Conservation (phyloP, 306 rosid genomes). For the Quercus suber region DNA sequence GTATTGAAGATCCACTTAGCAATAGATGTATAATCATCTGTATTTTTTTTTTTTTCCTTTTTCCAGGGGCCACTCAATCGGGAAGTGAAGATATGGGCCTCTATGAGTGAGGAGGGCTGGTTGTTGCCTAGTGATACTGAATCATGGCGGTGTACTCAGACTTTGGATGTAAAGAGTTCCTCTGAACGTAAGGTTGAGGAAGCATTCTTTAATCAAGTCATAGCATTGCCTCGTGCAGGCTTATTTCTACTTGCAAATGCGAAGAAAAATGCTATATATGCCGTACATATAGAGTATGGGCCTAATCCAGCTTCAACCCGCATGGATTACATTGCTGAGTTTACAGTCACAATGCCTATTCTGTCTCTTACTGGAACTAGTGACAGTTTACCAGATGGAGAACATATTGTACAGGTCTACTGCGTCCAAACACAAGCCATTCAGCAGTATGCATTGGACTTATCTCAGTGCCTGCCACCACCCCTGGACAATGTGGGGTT, state of each 20-base stretch:
- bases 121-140: constrained; percentile 66
- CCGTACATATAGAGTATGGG: constrained; percentile 68
- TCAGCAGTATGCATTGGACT: constrained; percentile 67
- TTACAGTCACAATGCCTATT: constrained; percentile 74
- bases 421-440: constrained; percentile 84
- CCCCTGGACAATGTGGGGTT: constrained; percentile 49
- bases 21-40: constrained; percentile 19
- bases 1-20: constrained; percentile 2
- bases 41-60: neutral
- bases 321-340: constrained; percentile 73
- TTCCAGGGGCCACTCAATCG: constrained; percentile 63
- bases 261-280: constrained; percentile 75
- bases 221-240: constrained; percentile 60
- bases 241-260: constrained; percentile 71
- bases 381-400: constrained; percentile 61
- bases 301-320: constrained; percentile 64
- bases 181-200: constrained; percentile 50
- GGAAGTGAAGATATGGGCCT: constrained; percentile 71
- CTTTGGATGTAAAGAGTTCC: constrained; percentile 57
- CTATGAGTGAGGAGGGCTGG: constrained; percentile 71
- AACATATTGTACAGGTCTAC: constrained; percentile 59
- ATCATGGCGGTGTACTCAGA: constrained; percentile 69
- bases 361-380: constrained; percentile 71
- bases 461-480: constrained; percentile 73
- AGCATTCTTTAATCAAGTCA: constrained; percentile 64